phyloP scores from a whole-genome alignment of 129 eudicot genomes.

The Logfia minima region DNA sequence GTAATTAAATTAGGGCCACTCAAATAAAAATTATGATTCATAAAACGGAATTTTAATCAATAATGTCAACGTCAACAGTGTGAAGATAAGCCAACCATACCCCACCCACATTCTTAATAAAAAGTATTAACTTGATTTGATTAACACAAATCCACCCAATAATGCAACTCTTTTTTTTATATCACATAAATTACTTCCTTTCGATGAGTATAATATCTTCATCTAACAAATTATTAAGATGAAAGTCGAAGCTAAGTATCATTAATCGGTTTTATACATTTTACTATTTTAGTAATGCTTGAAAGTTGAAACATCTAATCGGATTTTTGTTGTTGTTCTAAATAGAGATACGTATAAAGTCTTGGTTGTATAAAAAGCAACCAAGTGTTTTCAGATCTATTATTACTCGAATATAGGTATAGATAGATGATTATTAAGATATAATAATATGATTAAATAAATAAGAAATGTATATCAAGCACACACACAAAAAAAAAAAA shows the following conservation, averaged over 20 bases:
- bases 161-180: not conserved
- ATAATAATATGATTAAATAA: no score
- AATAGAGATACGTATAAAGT: not conserved
- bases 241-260: not conserved
- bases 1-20: constrained; percentile 32
- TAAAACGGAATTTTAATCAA: not conserved
- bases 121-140: not conserved
- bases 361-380: not conserved
- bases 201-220: no score
- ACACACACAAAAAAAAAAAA: no score
- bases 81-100: constrained; percentile 35
- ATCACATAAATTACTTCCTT: not conserved
- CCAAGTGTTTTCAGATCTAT: not conserved
- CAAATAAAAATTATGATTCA: constrained; percentile 12
- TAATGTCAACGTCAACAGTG: constrained; percentile 38
- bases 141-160: constrained; percentile 13
- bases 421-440: no score
- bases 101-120: constrained; percentile 14
- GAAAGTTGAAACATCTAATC: not conserved
- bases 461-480: no score
- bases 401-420: not conserved
- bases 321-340: not conserved
- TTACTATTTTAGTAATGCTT: not conserved
- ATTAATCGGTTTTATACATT: not conserved
- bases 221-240: not conserved